phyloP scores from a whole-genome alignment of 1,284 basidiomycete species.

The Boletus albobrunnescens region DNA sequence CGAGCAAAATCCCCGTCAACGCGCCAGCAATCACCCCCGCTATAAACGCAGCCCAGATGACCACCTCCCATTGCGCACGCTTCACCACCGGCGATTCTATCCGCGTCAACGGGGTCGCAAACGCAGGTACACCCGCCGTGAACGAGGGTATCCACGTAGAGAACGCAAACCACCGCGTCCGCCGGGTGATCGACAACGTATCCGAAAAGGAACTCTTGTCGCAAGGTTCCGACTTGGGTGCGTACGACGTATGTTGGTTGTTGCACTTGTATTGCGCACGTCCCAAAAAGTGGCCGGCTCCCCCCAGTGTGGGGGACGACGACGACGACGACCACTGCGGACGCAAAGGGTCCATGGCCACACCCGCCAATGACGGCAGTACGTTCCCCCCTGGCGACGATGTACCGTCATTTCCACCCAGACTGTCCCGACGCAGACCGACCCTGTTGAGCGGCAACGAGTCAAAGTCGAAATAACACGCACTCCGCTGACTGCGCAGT shows the following conservation, averaged over 20 bases:
- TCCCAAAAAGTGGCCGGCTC: slow-evolving; percentile 12
- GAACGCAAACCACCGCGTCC: slow-evolving; percentile 2
- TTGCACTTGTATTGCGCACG: slow-evolving; percentile 30
- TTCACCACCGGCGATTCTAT: slow-evolving; percentile 66
- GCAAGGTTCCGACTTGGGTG: background rate
- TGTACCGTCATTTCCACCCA: background rate
- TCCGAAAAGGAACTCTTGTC: slow-evolving; percentile 8
- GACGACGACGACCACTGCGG: background rate
- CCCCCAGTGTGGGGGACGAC: slow-evolving; percentile 10
- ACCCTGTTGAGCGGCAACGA: slow-evolving; percentile 21
- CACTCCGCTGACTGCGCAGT: slow-evolving; percentile 16
- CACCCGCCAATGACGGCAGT: background rate
- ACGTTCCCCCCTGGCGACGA: background rate
- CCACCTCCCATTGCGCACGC: slow-evolving; percentile 74
- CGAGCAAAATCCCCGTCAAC: slow-evolving; percentile 20
- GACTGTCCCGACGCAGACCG: background rate
- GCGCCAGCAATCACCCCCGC: slow-evolving; percentile 25
- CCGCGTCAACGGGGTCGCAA: slow-evolving; percentile 62
- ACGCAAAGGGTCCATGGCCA: background rate
- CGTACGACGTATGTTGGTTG: slow-evolving; percentile 10
- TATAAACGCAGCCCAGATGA: slow-evolving; percentile 41
- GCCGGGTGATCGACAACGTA: background rate
- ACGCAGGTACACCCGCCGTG: slow-evolving; percentile 59
- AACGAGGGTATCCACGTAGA: slow-evolving; percentile 44
- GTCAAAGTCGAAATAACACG: slow-evolving; percentile 29